Evolutionary conservation across 192 early-diverging fungal genomes (phyloP).

Genomic region (Backusella tarrabulga): DNA sequence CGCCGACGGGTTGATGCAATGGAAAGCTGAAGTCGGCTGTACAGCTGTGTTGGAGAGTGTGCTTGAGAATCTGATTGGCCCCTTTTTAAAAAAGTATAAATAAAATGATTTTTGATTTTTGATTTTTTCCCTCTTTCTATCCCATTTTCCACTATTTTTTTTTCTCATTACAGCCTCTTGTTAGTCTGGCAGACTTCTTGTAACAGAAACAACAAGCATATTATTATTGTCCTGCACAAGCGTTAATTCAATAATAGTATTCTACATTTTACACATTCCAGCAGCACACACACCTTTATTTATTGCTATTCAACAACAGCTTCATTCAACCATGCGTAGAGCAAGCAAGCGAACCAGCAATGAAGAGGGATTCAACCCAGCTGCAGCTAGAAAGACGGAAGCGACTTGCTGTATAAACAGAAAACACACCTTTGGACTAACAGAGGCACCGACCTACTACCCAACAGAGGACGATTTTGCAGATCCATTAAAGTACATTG

Average conservation of each 20-base stretch:
- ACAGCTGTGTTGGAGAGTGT: slow-evolving; percentile 31
- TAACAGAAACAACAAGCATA: background rate
- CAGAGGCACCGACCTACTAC: slow-evolving; percentile 73
- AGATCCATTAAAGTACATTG: slow-evolving; percentile 85
- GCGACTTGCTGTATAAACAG: background rate
- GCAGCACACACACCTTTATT: background rate
- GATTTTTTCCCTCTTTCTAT: background rate
- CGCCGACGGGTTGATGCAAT: slow-evolving; percentile 59
- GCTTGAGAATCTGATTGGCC: slow-evolving; percentile 7
- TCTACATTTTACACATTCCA: background rate
- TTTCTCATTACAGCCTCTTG: no score
- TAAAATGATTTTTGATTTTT: background rate
- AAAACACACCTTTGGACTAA: slow-evolving; percentile 58
- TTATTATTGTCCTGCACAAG: background rate
- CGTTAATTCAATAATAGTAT: background rate
- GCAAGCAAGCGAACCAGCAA: background rate
- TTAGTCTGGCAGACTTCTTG: no score
- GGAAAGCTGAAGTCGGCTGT: slow-evolving; percentile 47
- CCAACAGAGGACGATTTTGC: slow-evolving; percentile 81
- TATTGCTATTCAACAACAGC: background rate
- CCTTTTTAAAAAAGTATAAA: slow-evolving; percentile 1
- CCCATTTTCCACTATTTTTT: background rate
- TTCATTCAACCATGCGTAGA: slow-evolving; percentile 6
- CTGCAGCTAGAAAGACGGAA: background rate
- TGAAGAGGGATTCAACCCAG: slow-evolving; percentile 6